Percentiles rank a stretch among this genome's conserved stretches.
phyloP scores from a whole-genome alignment of 2,329 filamentous ascomycete genomes.

The Graphilbum ipis-grandicollis region DNA sequence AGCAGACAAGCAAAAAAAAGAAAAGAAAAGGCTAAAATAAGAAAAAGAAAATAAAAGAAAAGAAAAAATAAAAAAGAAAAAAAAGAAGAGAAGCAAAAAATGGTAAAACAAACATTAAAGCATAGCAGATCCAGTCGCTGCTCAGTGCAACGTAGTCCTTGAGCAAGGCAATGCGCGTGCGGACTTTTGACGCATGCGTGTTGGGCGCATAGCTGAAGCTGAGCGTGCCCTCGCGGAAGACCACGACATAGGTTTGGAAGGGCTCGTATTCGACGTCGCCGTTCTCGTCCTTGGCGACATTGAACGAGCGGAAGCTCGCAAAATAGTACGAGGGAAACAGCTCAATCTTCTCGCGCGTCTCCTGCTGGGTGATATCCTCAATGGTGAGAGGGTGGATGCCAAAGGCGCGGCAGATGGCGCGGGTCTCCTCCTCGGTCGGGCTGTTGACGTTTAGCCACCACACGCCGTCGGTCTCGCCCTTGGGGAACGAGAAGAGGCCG shows the following conservation, averaged over 20 bases:
- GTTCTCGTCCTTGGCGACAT: conserved; percentile 56
- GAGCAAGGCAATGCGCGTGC: conserved; percentile 77
- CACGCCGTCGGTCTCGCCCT: conserved; percentile 55
- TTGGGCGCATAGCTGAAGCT: conserved; percentile 90
- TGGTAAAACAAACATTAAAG: conserved; percentile 57
- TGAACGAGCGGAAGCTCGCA: conserved; percentile 90
- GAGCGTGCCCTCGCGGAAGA: conserved; percentile 86
- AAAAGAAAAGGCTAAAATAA: neutral
- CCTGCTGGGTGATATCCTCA: conserved; percentile 89
- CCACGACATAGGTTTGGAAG: conserved; percentile 91
- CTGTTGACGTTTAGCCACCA: conserved; percentile 97
- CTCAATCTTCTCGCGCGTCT: conserved; percentile 95
- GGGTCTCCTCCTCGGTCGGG: conserved; percentile 75
- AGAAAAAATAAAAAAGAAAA: neutral
- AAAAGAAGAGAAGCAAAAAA: neutral
- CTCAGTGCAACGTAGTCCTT: conserved; percentile 91
- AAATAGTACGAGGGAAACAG: conserved; percentile 97
- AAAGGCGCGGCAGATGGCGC: conserved; percentile 81
- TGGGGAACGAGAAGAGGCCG: conserved; percentile 60
- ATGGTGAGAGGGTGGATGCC: conserved; percentile 89
- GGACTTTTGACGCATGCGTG: conserved; percentile 72
- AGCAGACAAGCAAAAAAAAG: neutral
- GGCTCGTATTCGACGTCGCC: conserved; percentile 78
- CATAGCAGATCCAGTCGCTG: conserved; percentile 98
- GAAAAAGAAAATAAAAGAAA: neutral